These are phyloP conservation scores for Puccinellia tenuiflora DNA, from an alignment of 176 grass and related monocot genomes.

Conservation along the genomic window DNA sequence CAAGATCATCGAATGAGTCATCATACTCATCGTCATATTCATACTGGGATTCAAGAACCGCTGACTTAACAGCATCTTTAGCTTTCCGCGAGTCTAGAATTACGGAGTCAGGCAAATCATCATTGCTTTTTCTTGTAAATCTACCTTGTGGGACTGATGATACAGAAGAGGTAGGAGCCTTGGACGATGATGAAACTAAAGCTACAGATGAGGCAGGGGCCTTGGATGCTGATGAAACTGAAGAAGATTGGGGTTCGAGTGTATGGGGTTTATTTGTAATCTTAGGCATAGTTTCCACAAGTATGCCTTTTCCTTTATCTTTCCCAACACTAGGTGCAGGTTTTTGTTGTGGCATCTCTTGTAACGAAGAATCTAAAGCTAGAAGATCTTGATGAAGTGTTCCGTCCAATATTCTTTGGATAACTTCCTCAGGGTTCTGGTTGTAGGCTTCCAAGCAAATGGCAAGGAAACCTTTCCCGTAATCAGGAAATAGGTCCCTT, in stretches of 20 bases:
- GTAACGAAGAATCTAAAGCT: constrained; percentile 69
- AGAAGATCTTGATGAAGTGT: constrained; percentile 91
- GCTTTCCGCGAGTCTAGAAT: constrained; percentile 61
- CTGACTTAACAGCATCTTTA: constrained; percentile 51
- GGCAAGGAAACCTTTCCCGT: constrained; percentile 82
- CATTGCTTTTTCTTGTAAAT: constrained; percentile 74
- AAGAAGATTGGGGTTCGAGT: constrained; percentile 33
- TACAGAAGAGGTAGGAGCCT: constrained; percentile 30
- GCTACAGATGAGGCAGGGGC: constrained; percentile 34
- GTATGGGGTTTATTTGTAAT: constrained; percentile 22
- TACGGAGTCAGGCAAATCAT: constrained; percentile 44
- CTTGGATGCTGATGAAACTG: constrained; percentile 28
- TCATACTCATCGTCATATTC: constrained; percentile 98
- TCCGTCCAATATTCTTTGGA: constrained; percentile 84
- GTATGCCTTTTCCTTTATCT: constrained; percentile 85
- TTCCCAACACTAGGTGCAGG: constrained; percentile 30
- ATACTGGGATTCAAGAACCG: constrained; percentile 58
- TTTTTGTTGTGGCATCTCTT: constrained; percentile 62
- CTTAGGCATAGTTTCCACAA: constrained; percentile 46
- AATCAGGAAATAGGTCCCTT: constrained; percentile 84
- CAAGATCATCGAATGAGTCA: constrained; percentile 97
- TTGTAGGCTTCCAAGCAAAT: constrained; percentile 94
- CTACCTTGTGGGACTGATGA: constrained; percentile 63
- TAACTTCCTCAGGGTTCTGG: constrained; percentile 80
- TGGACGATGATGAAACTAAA: constrained; percentile 32